Evolutionary conservation across 2,329 filamentous ascomycete genomes (phyloP).

Genomic region (Penicillium hordei): DNA sequence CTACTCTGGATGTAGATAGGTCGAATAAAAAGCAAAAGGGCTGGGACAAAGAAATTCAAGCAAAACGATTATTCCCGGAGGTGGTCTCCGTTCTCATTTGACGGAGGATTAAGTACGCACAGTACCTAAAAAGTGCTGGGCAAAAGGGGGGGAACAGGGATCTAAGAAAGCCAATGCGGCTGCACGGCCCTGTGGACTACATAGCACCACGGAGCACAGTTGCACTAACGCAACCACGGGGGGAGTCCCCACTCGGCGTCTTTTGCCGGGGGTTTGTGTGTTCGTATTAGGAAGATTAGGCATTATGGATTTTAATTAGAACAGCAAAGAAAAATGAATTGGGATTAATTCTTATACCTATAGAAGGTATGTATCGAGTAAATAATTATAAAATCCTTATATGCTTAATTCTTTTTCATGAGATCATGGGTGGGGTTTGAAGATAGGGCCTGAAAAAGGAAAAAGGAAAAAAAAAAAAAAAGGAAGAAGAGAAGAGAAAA

Average conservation of each 20-base stretch:
- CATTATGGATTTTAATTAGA: background rate
- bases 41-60: background rate
- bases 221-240: constrained; percentile 28
- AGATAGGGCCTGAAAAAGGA: background rate
- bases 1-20: background rate
- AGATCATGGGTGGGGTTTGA: background rate
- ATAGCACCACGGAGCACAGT: constrained; percentile 23
- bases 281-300: background rate
- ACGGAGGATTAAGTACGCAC: background rate
- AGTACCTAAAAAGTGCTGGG: constrained; percentile 4
- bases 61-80: background rate
- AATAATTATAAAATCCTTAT: background rate
- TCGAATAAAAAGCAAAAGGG: background rate
- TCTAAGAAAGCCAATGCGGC: constrained; percentile 13
- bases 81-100: background rate
- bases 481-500: background rate
- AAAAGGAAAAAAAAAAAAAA: background rate
- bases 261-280: constrained; percentile 20
- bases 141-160: constrained; percentile 18
- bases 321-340: background rate
- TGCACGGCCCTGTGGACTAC: constrained; percentile 22
- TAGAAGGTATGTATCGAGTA: background rate
- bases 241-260: constrained; percentile 21
- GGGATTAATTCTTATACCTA: background rate
- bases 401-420: background rate